These are phyloP conservation scores for Termitomyces bulborhizus DNA, from an alignment of 768 basidiomycete species.

Conservation along the genomic window DNA sequence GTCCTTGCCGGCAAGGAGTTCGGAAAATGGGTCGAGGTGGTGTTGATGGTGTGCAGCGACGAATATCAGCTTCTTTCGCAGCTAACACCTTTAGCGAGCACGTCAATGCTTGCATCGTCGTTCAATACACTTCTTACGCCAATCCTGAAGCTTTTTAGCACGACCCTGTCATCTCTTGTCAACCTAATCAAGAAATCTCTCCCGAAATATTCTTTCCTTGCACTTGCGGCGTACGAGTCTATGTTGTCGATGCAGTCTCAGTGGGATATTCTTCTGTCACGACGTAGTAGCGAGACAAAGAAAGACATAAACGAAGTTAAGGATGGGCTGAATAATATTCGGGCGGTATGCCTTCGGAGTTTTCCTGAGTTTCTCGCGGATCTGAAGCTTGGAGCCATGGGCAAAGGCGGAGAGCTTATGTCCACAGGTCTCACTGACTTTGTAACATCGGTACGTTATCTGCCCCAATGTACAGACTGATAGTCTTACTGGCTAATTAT, in stretches of 20 bases:
- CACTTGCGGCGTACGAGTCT: constrained; percentile 61
- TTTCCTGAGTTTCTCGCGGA: constrained; percentile 84
- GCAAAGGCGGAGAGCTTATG: constrained; percentile 48
- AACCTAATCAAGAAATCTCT: constrained; percentile 68
- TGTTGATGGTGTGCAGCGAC: constrained; percentile 62
- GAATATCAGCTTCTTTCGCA: constrained; percentile 63
- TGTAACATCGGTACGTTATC: constrained; percentile 39
- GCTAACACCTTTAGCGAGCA: constrained; percentile 53
- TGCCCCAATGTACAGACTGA: neutral
- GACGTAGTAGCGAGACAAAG: constrained; percentile 37
- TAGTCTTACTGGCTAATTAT: neutral
- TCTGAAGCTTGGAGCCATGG: constrained; percentile 55
- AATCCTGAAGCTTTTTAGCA: constrained; percentile 57
- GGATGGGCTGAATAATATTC: constrained; percentile 59
- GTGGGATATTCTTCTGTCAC: constrained; percentile 62
- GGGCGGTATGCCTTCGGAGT: constrained; percentile 68
- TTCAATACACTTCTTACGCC: constrained; percentile 60
- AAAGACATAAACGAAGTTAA: constrained; percentile 61
- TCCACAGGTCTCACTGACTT: constrained; percentile 63
- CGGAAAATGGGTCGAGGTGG: constrained; percentile 59
- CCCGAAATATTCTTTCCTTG: constrained; percentile 77
- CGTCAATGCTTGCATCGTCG: constrained; percentile 46
- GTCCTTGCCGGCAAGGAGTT: constrained; percentile 66
- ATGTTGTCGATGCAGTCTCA: constrained; percentile 49
- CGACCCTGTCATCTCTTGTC: constrained; percentile 57